Evolutionary conservation across 371 early-diverging fungal species (phyloP).

Genomic region (Gilbertella persicaria): DNA sequence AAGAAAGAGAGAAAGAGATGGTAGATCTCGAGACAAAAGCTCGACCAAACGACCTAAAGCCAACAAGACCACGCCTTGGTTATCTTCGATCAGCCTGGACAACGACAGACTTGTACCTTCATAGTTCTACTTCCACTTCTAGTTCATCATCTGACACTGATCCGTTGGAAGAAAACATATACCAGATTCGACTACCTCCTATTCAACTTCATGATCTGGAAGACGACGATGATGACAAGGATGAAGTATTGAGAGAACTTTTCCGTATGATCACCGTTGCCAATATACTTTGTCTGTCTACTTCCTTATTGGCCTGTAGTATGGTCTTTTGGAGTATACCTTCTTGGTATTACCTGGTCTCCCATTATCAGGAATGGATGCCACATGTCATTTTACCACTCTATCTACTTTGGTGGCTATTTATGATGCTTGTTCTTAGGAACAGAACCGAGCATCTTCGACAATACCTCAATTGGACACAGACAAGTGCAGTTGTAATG

Average conservation of each 20-base stretch:
- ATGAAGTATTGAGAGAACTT: conserved; percentile 13
- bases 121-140: conserved; percentile 1
- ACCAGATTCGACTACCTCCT: not conserved
- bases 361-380: conserved; percentile 9
- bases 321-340: conserved; percentile 8
- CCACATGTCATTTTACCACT: conserved; percentile 14
- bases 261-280: conserved; percentile 19
- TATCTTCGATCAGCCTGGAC: conserved; percentile 40
- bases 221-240: conserved; percentile 12
- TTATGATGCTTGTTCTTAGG: conserved; percentile 11
- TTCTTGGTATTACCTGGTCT: not conserved
- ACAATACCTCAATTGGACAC: conserved; percentile 19
- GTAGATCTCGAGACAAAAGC: not conserved
- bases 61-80: conserved; percentile 25
- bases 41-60: not conserved
- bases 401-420: conserved; percentile 19
- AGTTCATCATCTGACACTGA: conserved; percentile 4
- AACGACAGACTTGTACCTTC: conserved; percentile 16
- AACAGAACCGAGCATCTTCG: conserved; percentile 12
- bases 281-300: conserved; percentile 9
- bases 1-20: no score
- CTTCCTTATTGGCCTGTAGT: conserved; percentile 1
- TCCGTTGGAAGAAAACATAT: not conserved
- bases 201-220: conserved; percentile 1
- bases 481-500: conserved; percentile 9